Base-by-base conservation (phyloP, 1,284 basidiomycete species). In the Agaricales sp. region DNA sequence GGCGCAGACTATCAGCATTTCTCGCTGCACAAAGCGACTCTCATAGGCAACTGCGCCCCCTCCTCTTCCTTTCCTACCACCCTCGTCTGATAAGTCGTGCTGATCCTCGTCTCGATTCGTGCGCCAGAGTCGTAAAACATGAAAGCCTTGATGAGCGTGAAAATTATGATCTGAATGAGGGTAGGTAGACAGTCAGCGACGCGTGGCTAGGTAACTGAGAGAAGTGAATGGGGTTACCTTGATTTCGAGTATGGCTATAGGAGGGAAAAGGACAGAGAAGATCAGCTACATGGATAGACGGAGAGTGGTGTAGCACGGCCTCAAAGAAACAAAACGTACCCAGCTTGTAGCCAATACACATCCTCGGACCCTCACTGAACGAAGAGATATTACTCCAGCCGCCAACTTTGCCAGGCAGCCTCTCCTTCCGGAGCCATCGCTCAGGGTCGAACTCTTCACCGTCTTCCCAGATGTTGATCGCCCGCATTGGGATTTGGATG, bases 391-490 rank as follows among this genome's bases (percentile, higher is more conserved):
- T 57, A 35, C 55, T 57, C 56, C 57, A 65, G n/a, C 30, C 30
- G 14, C 62, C 63, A 49, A 61, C 61, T 1, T 56, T 52, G 8
- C 57, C 19, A 1, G 66, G 63, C 6, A 66, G 54, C 35, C 61
- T 61, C 1, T 54, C 60, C 3, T 57, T 52, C 18, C 53, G 45
- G 3, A 68, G 45, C 67, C 66, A 69, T 52, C 66, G 62, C 43
- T 68, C 65, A 14, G 74, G 74, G 4, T 64, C 55, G 61, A 72
- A 77, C 26, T 60, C 54, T 23, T 62, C 52, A 0, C 69, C 73
- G 52, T 70, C 63, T 0, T 73, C 74, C 65, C 72, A 77, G 1
- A 70, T 60, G 11, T 35, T 35, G 30, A 35, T 35, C 30, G 30
- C 30, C 30, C 30, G 8, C 30, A 35, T 35, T n/a, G 30, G 30